Evolutionary conservation across 306 rosid genomes (phyloP), one percentile per base, ranked within the genome.

Genomic region (Trichosanthes truncata): DNA sequence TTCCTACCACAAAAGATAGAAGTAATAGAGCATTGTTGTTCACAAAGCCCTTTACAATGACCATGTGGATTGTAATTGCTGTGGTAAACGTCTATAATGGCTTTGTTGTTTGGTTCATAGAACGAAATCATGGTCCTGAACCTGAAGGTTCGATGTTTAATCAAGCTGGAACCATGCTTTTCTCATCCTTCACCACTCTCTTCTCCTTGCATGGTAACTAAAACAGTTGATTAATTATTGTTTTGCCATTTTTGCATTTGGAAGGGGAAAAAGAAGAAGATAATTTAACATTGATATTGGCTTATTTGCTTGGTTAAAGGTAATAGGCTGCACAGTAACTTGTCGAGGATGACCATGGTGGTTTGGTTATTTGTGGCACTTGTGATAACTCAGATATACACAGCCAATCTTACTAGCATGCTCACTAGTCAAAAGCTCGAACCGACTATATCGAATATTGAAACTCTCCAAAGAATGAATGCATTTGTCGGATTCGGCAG

Each of bases 281-380:
- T 31, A 66, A 18, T 29, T 43, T 68, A 51, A 72, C 46, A 35
- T 62, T 36, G 53, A 31, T 71, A 29, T 78, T 31, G 40, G 46
- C 26, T 49, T 25, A 71, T 60, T 66, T 74, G 49, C 31, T 4
- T 66, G 52, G 53, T 3, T 43, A 35, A 49, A 85, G 92, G 90
- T 20, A 79, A 41, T 0, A 81, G 78, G 82, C 75, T 86, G 21
- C 84, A 81, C 26, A 87, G 79, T 79, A 83, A 83, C 67, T 77
- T 89, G n/a, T 86, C 93, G 3, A 23, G 87, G 78, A 80, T 86
- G 85, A 77, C 83, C 55, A 81, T 81, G 85, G 82, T 87, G 80
- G 83, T 83, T 2, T 89, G 93, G 93, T 17, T 86, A 20, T 89
- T 86, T 76, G 84, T 89, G 52, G 85, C 88, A 0, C 84, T 89